Base-by-base conservation (phyloP, 169 alveolate genomes). In the Sarcocystis neurona region DNA sequence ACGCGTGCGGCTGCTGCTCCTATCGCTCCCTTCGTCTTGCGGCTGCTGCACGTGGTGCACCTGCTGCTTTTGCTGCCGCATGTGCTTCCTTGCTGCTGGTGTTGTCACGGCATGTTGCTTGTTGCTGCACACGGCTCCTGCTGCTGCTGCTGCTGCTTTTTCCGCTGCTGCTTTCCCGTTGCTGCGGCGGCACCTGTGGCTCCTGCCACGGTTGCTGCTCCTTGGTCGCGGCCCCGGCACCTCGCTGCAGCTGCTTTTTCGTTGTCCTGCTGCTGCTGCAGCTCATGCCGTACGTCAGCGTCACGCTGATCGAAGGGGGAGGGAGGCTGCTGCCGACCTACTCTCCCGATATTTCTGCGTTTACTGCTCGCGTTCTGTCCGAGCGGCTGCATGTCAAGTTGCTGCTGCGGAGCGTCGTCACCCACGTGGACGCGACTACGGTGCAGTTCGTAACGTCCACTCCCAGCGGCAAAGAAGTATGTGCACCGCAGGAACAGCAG, bases 301-400 rank as follows among this genome's bases (percentile, higher is more conserved):
- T 92, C 34, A 89, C 80, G 37, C 50, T 92, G 79, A 74, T 92
- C n/a, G 93, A 92, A 56, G 90, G 86, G 88, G 90, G 90, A 39
- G 66, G 74, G 41, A 85, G 90, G 30, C 79, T 92, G 68, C 84
- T 92, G 74, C 90, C 93, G 2, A 63, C 92, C 34, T 85, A 89
- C 18, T 82, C 87, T 0, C 93, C 91, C 8, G 90, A 92, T 12
- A 85, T 87, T 32, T 53, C 93, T 2, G 92, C 41, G n/a, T 89
- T 80, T 43, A 60, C 91, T 27, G 78, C 84, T 41, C 18, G 41
- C 27, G 82, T 85, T 3, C 79, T 92, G 32, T 53, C 70, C 18
- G 70, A 85, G n/a, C 46, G 50, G 70, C 92, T 92, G n/a, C 78
- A 72, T 27, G 87, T 92, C 47, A 68, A 87, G 44, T 89, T 92